Evolutionary conservation across 768 basidiomycete genomes (phyloP).

Genomic region (Lactarius sp.): DNA sequence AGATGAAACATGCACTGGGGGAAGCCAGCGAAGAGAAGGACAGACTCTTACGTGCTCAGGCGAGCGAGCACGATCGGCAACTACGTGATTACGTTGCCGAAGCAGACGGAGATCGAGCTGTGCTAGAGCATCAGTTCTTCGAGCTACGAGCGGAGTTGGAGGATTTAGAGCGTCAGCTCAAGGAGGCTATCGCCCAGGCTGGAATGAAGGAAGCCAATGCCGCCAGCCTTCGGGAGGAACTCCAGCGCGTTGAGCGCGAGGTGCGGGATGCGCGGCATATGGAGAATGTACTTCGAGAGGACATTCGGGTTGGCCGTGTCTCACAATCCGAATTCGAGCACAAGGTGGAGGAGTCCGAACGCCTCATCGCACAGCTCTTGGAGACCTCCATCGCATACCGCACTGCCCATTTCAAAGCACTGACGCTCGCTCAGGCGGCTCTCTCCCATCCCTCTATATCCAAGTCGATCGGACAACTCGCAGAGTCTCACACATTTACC

Average conservation of each 20-base stretch:
- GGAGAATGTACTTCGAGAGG: conserved; percentile 67
- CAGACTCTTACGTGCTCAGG: conserved; percentile 63
- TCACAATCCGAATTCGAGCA: conserved; percentile 68
- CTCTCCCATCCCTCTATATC: conserved; percentile 44
- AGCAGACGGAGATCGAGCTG: conserved; percentile 89
- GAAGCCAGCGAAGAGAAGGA: conserved; percentile 78
- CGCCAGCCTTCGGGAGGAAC: conserved; percentile 63
- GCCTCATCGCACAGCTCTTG: conserved; percentile 76
- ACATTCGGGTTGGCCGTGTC: conserved; percentile 61
- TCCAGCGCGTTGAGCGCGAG: conserved; percentile 66
- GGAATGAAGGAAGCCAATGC: conserved; percentile 67
- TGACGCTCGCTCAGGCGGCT: conserved; percentile 57
- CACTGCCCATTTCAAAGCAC: conserved; percentile 67
- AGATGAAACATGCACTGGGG: conserved; percentile 60
- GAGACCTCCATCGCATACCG: conserved; percentile 77
- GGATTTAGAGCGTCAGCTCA: conserved; percentile 54
- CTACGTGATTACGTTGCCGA: conserved; percentile 89
- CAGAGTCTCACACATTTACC: conserved; percentile 27
- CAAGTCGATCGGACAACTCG: conserved; percentile 42
- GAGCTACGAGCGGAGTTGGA: conserved; percentile 64
- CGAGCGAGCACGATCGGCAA: conserved; percentile 57
- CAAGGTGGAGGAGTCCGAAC: conserved; percentile 55
- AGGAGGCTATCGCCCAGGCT: conserved; percentile 53
- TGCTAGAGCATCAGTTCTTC: conserved; percentile 82
- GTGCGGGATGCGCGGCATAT: conserved; percentile 60